Base-by-base conservation (phyloP, 495 filamentous ascomycete species). In the Penicillium daleae region DNA sequence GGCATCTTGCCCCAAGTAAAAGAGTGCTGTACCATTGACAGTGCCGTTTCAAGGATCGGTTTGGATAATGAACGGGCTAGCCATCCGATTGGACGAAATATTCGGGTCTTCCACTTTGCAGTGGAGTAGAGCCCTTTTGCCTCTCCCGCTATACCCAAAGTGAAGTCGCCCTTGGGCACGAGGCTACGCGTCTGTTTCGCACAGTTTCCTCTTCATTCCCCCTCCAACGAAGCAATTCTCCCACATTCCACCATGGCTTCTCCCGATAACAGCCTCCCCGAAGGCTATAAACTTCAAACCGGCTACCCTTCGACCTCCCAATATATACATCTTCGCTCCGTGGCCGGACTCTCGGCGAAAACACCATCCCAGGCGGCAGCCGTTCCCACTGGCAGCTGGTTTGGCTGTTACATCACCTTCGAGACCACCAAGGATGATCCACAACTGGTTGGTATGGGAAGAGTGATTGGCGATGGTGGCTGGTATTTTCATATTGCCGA, bases 291-390 rank as follows among this genome's bases (percentile, higher is more conserved):
- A 19, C 58, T 80, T 8, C 67, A 71, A 22, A 17, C 56, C 17
- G 77, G 78, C 49, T 78, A 73, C 52, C 76, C 79, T 13, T 57
- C 74, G 0, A 62, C 75, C 31, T 57, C 75, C 13, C 64, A 70
- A 1, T 83, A 82, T 62, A 33, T 74, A 29, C 66, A 78, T 59
- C 73, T 80, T 24, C 76, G 81, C 46, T 60, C 67, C 19, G 46
- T 66, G 0, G 62, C 77, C 5, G 76, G 74, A 15, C 68, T 82
- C 35, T 72, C 74, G 1, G 71, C 75, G 4, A 74, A 74, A 51
- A 78, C 71, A 1, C 61, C 72, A 19, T 76, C 71, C 10, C 74
- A 44, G 57, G 75, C 74, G 2, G 60, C 65, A 17, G 68, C 74
- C 22, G 56, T 76, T 7, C 29, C 72, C 7, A 44, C 40, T 8